Evolutionary conservation across 2,329 filamentous ascomycete genomes (phyloP).

Genomic region (Fusarium sp.): DNA sequence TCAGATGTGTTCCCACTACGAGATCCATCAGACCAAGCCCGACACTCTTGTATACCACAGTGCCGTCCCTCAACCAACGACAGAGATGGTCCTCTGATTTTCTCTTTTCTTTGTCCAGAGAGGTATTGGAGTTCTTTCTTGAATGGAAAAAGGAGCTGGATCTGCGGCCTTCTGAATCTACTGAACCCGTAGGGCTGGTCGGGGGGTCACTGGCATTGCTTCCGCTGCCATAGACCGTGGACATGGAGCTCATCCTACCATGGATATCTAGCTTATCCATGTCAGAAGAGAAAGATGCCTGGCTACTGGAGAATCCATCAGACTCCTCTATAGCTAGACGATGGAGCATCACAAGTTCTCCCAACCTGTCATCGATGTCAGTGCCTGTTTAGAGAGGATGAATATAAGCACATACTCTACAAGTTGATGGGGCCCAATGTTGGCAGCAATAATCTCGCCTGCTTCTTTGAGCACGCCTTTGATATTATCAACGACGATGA

Average conservation of each 20-base stretch:
- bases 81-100: conserved; percentile 60
- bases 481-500: conserved; percentile 78
- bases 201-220: conserved; percentile 36
- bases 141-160: conserved; percentile 47
- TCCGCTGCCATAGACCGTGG: conserved; percentile 48
- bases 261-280: conserved; percentile 50
- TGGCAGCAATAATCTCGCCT: conserved; percentile 85
- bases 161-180: conserved; percentile 45
- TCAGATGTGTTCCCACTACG: conserved; percentile 66
- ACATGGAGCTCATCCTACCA: conserved; percentile 51
- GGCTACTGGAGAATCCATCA: conserved; percentile 46
- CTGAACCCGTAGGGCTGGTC: conserved; percentile 47
- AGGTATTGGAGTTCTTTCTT: conserved; percentile 42
- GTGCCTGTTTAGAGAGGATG: neutral
- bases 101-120: conserved; percentile 49
- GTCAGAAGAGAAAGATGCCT: conserved; percentile 44
- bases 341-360: conserved; percentile 76
- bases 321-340: conserved; percentile 54
- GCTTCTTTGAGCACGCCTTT: conserved; percentile 84
- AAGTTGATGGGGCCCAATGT: conserved; percentile 76
- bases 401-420: conserved; percentile 69
- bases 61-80: conserved; percentile 68
- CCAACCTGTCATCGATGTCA: conserved; percentile 62
- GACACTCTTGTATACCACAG: conserved; percentile 75
- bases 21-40: conserved; percentile 74